A percentile compares a stretch with the other conserved stretches of the same genome.
Evolutionary conservation across 2,329 filamentous ascomycete species (phyloP).

Genomic region (Venturiaceae sp.): DNA sequence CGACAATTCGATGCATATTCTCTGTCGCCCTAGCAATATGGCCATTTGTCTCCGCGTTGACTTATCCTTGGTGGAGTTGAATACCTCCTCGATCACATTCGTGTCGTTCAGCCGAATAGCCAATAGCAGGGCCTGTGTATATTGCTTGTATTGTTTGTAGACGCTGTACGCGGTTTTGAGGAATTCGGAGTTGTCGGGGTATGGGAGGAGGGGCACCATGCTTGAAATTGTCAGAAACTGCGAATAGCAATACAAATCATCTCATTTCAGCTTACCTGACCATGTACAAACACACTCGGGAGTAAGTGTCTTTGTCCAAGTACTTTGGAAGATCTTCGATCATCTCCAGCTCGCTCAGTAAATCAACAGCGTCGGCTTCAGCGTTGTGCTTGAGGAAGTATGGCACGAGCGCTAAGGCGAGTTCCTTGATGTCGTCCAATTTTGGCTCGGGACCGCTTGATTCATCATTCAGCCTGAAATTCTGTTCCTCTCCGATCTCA

Average conservation of each 20-base stretch:
- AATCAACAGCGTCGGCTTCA: conserved; percentile 93
- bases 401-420: conserved; percentile 77
- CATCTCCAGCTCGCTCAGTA: conserved; percentile 95
- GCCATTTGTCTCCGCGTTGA: conserved; percentile 87
- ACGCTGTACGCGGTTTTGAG: conserved; percentile 87
- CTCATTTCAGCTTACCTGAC: conserved; percentile 50
- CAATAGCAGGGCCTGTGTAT: conserved; percentile 85
- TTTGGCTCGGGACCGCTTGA: conserved; percentile 39
- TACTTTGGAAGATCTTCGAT: conserved; percentile 86
- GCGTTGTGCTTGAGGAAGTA: conserved; percentile 96
- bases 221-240: conserved; percentile 27
- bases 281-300: conserved; percentile 93
- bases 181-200: conserved; percentile 94
- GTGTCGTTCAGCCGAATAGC: conserved; percentile 88
- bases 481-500: conserved; percentile 92
- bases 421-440: conserved; percentile 72
- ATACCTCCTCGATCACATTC: conserved; percentile 71
- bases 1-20: conserved; percentile 67
- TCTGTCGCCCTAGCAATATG: conserved; percentile 84
- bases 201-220: conserved; percentile 96
- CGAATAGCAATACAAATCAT: not conserved
- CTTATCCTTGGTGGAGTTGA: conserved; percentile 69
- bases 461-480: conserved; percentile 76
- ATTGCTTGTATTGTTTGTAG: conserved; percentile 87
- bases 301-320: conserved; percentile 88